Percentiles rank a stretch among this genome's conserved stretches.
phyloP scores from a whole-genome alignment of 768 basidiomycete genomes.

The Phylloporus rhodoxanthus region DNA sequence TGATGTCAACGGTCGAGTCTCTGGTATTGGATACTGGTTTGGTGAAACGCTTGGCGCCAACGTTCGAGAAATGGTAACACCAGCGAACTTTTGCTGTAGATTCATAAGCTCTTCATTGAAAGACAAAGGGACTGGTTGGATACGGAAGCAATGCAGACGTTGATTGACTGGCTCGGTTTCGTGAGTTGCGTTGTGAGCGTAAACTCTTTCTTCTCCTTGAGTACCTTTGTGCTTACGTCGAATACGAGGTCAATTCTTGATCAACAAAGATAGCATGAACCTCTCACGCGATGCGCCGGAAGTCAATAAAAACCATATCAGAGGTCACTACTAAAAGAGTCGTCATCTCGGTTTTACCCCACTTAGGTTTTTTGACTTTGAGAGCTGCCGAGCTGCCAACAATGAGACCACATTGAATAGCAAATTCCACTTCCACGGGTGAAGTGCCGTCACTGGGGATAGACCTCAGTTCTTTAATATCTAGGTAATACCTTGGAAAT shows the following conservation, averaged over 20 bases:
- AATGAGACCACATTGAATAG: slow-evolving; percentile 51
- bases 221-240: slow-evolving; percentile 55
- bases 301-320: slow-evolving; percentile 70
- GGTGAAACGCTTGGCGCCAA: slow-evolving; percentile 55
- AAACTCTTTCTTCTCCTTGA: slow-evolving; percentile 57
- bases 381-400: slow-evolving; percentile 30
- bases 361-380: slow-evolving; percentile 42
- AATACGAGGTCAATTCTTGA: slow-evolving; percentile 2
- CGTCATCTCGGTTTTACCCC: slow-evolving; percentile 52
- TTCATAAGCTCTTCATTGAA: slow-evolving; percentile 8
- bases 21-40: slow-evolving; percentile 55
- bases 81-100: slow-evolving; percentile 67
- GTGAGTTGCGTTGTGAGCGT: slow-evolving; percentile 52
- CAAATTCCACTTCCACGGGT: slow-evolving; percentile 53
- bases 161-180: slow-evolving; percentile 69
- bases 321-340: slow-evolving; percentile 70
- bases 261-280: neutral
- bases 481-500: slow-evolving; percentile 59
- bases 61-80: slow-evolving; percentile 45
- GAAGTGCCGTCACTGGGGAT: slow-evolving; percentile 38
- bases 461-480: slow-evolving; percentile 43
- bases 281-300: slow-evolving; percentile 67
- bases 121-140: slow-evolving; percentile 3
- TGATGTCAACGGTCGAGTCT: slow-evolving; percentile 65
- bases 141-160: slow-evolving; percentile 60